Conservation (phyloP, 1,139 yeast species). For the Candida sp. region DNA sequence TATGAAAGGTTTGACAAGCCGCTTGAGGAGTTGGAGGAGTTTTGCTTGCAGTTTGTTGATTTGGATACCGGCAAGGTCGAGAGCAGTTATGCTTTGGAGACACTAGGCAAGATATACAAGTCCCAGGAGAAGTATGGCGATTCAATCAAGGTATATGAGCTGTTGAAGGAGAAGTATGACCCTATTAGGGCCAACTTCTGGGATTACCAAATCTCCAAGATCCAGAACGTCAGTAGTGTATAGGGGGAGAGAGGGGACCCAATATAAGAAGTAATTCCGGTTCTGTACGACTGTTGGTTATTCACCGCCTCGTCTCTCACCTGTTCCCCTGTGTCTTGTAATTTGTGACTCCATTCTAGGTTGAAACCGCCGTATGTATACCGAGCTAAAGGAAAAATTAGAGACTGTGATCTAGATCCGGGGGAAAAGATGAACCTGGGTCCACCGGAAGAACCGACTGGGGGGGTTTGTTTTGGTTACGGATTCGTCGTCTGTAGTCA, state of each 20-base stretch:
- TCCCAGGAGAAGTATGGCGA: slow-evolving; percentile 27
- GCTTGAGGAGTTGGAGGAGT: slow-evolving; percentile 40
- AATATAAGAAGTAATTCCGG: too few species aligned
- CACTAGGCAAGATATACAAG: slow-evolving; percentile 55
- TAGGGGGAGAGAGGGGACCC: too few species aligned
- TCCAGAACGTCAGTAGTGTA: not conserved
- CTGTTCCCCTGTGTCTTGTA: not conserved
- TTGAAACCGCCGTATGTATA: not conserved
- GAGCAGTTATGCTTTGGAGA: slow-evolving; percentile 72
- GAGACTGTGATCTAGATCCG: not conserved
- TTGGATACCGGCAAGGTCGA: slow-evolving; percentile 30
- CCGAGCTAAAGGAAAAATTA: not conserved
- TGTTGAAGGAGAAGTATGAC: slow-evolving; percentile 58
- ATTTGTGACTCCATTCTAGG: not conserved
- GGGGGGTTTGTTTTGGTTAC: too few species aligned
- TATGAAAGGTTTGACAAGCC: slow-evolving; percentile 36
- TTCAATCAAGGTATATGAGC: slow-evolving; percentile 48
- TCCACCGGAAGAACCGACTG: too few species aligned
- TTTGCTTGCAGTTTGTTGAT: slow-evolving; percentile 48
- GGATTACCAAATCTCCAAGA: slow-evolving; percentile 34
- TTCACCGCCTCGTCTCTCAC: too few species aligned
- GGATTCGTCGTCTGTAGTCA: too few species aligned
- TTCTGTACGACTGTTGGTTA: too few species aligned
- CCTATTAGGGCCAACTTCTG: slow-evolving; percentile 75
- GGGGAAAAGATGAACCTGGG: too few species aligned